phyloP scores from a whole-genome alignment of 2,329 filamentous ascomycete species.

The Cercospora citrullina region DNA sequence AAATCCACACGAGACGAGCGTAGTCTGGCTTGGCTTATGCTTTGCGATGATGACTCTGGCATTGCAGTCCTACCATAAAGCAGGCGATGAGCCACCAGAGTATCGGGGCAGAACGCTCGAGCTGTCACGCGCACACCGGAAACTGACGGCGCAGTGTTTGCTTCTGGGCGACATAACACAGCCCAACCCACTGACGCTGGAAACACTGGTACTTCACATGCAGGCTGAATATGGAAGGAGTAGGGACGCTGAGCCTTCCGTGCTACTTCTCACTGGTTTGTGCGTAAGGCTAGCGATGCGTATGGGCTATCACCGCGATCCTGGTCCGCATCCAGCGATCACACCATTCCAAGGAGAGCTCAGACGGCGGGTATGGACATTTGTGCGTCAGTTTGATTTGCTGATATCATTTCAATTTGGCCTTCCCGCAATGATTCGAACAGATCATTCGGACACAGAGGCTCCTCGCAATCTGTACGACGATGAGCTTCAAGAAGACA shows the following conservation, averaged over 20 bases:
- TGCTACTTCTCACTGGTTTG: constrained; percentile 62
- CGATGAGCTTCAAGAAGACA: constrained; percentile 72
- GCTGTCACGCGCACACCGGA: constrained; percentile 58
- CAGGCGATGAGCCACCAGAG: constrained; percentile 76
- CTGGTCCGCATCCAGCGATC: constrained; percentile 70
- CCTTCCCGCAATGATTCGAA: constrained; percentile 65
- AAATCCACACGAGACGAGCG: constrained; percentile 68
- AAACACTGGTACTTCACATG: constrained; percentile 73
- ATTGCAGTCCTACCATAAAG: constrained; percentile 75
- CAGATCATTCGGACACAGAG: constrained; percentile 72
- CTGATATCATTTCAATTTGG: constrained; percentile 74
- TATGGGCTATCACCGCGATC: constrained; percentile 77
- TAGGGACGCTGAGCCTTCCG: constrained; percentile 70
- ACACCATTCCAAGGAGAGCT: constrained; percentile 74
- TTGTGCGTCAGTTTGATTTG: constrained; percentile 71
- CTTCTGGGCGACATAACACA: constrained; percentile 75
- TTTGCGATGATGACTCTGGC: constrained; percentile 76
- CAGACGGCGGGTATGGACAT: constrained; percentile 63
- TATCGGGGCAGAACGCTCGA: constrained; percentile 65
- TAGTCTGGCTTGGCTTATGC: constrained; percentile 76
- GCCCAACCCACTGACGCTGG: constrained; percentile 72
- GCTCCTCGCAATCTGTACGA: constrained; percentile 78
- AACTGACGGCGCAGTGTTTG: constrained; percentile 75
- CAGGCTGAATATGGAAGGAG: constrained; percentile 73
- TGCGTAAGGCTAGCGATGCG: constrained; percentile 65